These are phyloP conservation scores for Colletotrichum plurivorum DNA, from an alignment of 2,329 filamentous ascomycete genomes.

Conservation along the genomic window DNA sequence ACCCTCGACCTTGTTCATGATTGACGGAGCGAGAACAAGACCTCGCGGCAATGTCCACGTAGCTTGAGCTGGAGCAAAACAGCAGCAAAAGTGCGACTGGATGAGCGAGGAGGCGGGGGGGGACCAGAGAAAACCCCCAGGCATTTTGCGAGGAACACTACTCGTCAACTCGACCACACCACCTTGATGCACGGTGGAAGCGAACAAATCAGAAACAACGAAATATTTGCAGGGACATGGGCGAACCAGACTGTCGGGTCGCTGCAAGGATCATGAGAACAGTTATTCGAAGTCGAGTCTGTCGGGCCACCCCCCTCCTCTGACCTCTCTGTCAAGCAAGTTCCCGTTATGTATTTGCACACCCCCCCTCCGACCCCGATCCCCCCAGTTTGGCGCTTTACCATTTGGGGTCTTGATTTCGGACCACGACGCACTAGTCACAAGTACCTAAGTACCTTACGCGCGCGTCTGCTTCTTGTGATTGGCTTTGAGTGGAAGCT, in stretches of 20 bases:
- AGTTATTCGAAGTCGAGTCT: neutral
- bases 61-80: neutral
- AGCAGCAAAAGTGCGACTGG: slow-evolving; percentile 14
- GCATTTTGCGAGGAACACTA: slow-evolving; percentile 20
- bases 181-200: slow-evolving; percentile 16
- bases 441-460: slow-evolving; percentile 19
- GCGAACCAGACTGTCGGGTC: slow-evolving; percentile 25
- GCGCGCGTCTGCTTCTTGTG: slow-evolving; percentile 25
- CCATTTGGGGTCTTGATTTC: slow-evolving; percentile 16
- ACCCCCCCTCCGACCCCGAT: neutral
- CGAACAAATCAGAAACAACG: slow-evolving; percentile 18
- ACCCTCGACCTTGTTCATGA: slow-evolving; percentile 23
- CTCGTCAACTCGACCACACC: slow-evolving; percentile 20
- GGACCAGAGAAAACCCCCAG: slow-evolving; percentile 22
- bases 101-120: slow-evolving; percentile 10
- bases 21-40: slow-evolving; percentile 18
- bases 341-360: neutral
- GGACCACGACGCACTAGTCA: neutral
- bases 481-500: slow-evolving; percentile 13
- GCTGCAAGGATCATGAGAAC: slow-evolving; percentile 10
- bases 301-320: neutral
- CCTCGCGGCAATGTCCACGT: slow-evolving; percentile 19
- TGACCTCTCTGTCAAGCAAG: neutral
- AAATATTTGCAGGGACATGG: slow-evolving; percentile 18
- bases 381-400: slow-evolving; percentile 10